Evolutionary conservation across 2,329 filamentous ascomycete genomes (phyloP).

Genomic region (Diaporthe helianthi): DNA sequence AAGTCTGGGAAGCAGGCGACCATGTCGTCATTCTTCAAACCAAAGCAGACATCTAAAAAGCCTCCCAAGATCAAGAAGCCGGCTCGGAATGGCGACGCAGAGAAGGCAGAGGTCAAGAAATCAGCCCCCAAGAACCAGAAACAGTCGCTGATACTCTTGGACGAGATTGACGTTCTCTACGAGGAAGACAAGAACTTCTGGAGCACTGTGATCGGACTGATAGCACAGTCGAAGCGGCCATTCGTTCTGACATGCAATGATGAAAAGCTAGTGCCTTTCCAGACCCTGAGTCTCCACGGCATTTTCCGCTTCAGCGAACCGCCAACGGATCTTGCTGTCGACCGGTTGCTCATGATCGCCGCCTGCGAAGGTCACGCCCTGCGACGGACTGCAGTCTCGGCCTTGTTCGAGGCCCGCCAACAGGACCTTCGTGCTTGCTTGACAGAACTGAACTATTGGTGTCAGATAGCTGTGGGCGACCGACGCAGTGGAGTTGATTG

Average conservation of each 20-base stretch:
- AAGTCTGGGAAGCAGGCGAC: slow-evolving; percentile 77
- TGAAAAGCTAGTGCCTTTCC: slow-evolving; percentile 79
- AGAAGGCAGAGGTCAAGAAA: slow-evolving; percentile 41
- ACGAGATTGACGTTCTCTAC: slow-evolving; percentile 93
- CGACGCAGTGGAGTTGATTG: slow-evolving; percentile 87
- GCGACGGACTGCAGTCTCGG: slow-evolving; percentile 67
- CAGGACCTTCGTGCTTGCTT: slow-evolving; percentile 82
- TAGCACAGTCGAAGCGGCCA: slow-evolving; percentile 84
- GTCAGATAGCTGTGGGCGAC: slow-evolving; percentile 93
- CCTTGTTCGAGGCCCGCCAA: slow-evolving; percentile 73
- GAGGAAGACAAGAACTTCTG: slow-evolving; percentile 97
- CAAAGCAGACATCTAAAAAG: slow-evolving; percentile 48
- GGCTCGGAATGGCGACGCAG: slow-evolving; percentile 42
- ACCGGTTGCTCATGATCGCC: slow-evolving; percentile 82
- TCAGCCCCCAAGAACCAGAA: slow-evolving; percentile 68
- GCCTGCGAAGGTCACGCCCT: slow-evolving; percentile 90
- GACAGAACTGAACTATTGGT: slow-evolving; percentile 92
- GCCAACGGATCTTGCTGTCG: slow-evolving; percentile 70
- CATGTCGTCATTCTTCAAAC: slow-evolving; percentile 82
- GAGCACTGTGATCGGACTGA: slow-evolving; percentile 79
- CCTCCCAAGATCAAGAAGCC: slow-evolving; percentile 42
- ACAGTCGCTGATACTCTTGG: slow-evolving; percentile 91
- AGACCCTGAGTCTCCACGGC: slow-evolving; percentile 79
- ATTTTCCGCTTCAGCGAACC: slow-evolving; percentile 79
- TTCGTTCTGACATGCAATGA: slow-evolving; percentile 97